phyloP scores from a whole-genome alignment of 305 asterid species.

The Fraxinus angustifolia region DNA sequence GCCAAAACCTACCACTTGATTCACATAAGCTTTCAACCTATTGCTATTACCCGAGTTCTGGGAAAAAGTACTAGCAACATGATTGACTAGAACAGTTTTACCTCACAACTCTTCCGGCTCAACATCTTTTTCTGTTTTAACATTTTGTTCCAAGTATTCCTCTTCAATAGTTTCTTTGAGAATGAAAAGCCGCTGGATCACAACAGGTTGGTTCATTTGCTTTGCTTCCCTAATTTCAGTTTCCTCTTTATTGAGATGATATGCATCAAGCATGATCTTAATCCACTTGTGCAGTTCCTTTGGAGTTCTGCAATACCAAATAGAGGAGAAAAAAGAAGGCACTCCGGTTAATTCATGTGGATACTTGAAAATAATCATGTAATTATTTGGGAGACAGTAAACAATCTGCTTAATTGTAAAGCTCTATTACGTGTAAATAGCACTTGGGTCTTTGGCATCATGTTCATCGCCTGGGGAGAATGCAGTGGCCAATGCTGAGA shows the following conservation, averaged over 20 bases:
- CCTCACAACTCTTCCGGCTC: conserved; percentile 38
- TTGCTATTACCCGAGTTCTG: neutral
- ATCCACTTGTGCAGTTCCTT: conserved; percentile 97
- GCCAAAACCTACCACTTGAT: neutral
- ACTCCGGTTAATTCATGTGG: neutral
- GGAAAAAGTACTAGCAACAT: neutral
- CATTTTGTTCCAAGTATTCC: conserved; percentile 68
- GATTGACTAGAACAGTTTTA: conserved; percentile 9
- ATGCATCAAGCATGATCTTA: conserved; percentile 85
- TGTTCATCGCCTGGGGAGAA: conserved; percentile 84
- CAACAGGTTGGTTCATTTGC: conserved; percentile 73
- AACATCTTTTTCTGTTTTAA: conserved; percentile 27
- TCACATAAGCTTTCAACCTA: neutral
- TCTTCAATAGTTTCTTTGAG: conserved; percentile 81
- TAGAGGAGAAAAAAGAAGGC: neutral
- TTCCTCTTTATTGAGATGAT: conserved; percentile 74
- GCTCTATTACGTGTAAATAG: conserved; percentile 71
- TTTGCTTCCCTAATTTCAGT: conserved; percentile 85
- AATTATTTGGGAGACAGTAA: neutral
- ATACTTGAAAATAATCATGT: neutral
- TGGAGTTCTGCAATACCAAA: conserved; percentile 58
- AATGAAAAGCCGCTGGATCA: conserved; percentile 82
- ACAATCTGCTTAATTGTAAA: conserved; percentile 8
- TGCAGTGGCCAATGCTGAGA: conserved; percentile 89
- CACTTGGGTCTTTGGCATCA: conserved; percentile 60